Conservation (phyloP, 1,284 basidiomycete species). For the Sporisorium sorghi region DNA sequence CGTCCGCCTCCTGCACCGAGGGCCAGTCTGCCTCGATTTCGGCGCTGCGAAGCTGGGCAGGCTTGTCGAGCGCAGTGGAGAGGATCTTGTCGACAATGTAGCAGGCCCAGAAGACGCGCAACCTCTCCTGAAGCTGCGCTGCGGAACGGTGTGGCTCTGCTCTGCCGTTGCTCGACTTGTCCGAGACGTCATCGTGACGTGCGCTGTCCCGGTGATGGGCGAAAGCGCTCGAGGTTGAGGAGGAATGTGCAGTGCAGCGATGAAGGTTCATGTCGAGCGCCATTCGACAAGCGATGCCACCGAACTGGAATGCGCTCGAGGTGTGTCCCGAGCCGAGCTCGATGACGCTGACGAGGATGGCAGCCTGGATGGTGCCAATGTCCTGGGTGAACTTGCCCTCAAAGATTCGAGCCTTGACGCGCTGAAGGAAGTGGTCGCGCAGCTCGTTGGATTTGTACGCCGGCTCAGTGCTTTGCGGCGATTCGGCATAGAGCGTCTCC, state of each 20-base stretch:
- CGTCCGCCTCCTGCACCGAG: conserved; percentile 49
- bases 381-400: conserved; percentile 42
- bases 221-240: neutral
- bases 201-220: neutral
- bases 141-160: conserved; percentile 5
- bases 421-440: conserved; percentile 39
- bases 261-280: conserved; percentile 56
- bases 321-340: conserved; percentile 47
- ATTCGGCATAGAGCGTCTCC: conserved; percentile 28
- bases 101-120: conserved; percentile 52
- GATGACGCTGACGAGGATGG: conserved; percentile 50
- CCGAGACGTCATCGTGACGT: neutral
- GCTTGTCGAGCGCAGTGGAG: conserved; percentile 52
- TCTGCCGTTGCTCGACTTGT: neutral
- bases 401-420: conserved; percentile 46
- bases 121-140: conserved; percentile 32
- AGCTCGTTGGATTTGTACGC: conserved; percentile 41
- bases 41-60: conserved; percentile 40
- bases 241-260: conserved; percentile 17
- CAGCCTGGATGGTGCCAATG: conserved; percentile 45
- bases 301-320: conserved; percentile 51
- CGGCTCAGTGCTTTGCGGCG: conserved; percentile 21
- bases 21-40: conserved; percentile 46
- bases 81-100: conserved; percentile 59
- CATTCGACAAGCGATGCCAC: conserved; percentile 51